phyloP scores from a whole-genome alignment of 179 eudicot species.

The Drosera spatulata region DNA sequence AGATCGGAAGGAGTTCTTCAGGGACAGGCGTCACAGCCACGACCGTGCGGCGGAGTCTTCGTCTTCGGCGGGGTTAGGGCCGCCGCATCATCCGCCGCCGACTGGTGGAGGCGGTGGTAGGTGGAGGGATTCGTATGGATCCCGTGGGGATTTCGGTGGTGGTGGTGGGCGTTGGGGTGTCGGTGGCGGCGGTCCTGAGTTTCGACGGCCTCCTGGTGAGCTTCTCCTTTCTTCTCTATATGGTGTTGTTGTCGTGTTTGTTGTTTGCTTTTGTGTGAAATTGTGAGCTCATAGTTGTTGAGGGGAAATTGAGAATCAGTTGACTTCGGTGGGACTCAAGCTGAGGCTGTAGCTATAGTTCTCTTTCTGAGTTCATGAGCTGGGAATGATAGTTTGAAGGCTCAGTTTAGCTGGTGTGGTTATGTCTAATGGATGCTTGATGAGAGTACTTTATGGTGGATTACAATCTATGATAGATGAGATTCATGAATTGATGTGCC shows the following conservation, averaged over 20 bases:
- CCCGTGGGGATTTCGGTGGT: constrained; percentile 4
- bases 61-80: too few relatives aligned
- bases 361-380: too few relatives aligned
- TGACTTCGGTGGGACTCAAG: too few relatives aligned
- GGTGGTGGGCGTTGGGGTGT: constrained; percentile 1
- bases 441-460: too few relatives aligned
- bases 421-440: too few relatives aligned
- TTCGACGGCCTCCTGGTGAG: constrained; percentile 12
- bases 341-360: too few relatives aligned
- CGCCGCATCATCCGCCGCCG: too few relatives aligned
- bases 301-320: too few relatives aligned
- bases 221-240: not conserved
- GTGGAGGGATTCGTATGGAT: constrained; percentile 14
- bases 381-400: too few relatives aligned
- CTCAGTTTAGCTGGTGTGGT: too few relatives aligned
- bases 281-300: not conserved
- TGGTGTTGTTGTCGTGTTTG: not conserved
- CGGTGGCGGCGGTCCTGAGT: constrained; percentile 1
- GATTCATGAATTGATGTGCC: too few relatives aligned
- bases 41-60: constrained; percentile 5
- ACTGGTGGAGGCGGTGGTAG: not conserved
- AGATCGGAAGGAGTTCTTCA: constrained; percentile 21
- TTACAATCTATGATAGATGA: too few relatives aligned
- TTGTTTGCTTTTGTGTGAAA: not conserved
- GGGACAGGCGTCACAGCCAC: constrained; percentile 8